Percentiles rank a stretch among this genome's conserved stretches.
phyloP scores from a whole-genome alignment of 208 protist species.

The Crithidia brevicula region DNA sequence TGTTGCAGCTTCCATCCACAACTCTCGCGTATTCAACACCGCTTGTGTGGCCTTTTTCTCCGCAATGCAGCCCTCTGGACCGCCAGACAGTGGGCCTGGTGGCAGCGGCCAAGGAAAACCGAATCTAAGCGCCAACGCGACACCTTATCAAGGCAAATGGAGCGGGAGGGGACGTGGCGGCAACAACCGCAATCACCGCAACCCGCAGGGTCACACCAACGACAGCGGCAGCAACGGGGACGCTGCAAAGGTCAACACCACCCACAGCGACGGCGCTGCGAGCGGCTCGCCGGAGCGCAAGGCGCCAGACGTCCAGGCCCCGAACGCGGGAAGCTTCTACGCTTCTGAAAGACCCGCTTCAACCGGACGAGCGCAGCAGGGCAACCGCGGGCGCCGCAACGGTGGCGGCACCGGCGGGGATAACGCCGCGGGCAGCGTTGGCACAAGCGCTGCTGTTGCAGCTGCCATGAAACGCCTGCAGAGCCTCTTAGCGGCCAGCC shows the following conservation, averaged over 20 bases:
- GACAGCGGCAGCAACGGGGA: neutral
- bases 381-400: constrained; percentile 29
- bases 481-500: constrained; percentile 40
- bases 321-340: constrained; percentile 34
- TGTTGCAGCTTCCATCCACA: neutral
- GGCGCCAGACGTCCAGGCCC: constrained; percentile 35
- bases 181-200: constrained; percentile 6
- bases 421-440: constrained; percentile 12
- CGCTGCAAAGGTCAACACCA: neutral
- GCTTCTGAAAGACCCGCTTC: constrained; percentile 13
- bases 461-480: constrained; percentile 43
- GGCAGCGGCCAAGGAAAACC: neutral
- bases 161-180: constrained; percentile 3
- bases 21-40: neutral
- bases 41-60: neutral
- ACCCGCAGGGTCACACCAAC: neutral
- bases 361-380: constrained; percentile 18
- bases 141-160: constrained; percentile 7
- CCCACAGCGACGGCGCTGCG: neutral
- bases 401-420: neutral
- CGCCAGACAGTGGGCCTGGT: constrained; percentile 4
- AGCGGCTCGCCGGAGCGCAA: neutral
- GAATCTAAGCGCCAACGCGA: constrained; percentile 4
- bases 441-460: constrained; percentile 35
- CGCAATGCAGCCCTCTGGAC: constrained; percentile 6